Base-by-base conservation (phyloP, 2,329 filamentous ascomycete genomes). In the Beauveria rudraprayagi region DNA sequence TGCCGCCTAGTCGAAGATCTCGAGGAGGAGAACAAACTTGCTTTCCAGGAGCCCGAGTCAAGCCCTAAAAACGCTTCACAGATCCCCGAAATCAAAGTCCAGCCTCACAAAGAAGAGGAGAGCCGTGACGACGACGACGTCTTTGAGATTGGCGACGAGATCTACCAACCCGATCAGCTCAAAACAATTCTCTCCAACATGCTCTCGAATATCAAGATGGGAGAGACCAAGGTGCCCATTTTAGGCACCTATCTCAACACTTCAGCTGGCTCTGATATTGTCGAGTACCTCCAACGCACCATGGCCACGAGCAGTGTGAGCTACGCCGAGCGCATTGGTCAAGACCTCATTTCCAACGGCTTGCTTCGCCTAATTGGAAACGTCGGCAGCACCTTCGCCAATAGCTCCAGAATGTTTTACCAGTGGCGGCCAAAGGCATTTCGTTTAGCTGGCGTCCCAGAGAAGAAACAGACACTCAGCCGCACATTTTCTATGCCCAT, bases 11-110 rank as follows among this genome's bases (percentile, higher is more conserved):
- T 97, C 7, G 95, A 99, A 73, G 94, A 99, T 71, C 78, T 97
- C 63, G 94, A 99, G 73, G 94, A 99, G 76, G 95, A 99, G 79
- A 96, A 97, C 74, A 97, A 99, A 76, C 83, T 99, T 60, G 94
- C 92, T 44, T 99, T 99, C 76, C 92, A 96, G 73, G 91, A 92
- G 66, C 91, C 92, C 2, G 84, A 88, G 68, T 79, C 74, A 40
- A 92, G 89, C 72, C 88, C 89, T 3, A 80, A 86, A 72, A 72
- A 79, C 47, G 69, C 68, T 62, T 81, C 84, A 60, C 74, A 75
- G 41, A 89, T 91, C 46, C 90, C 90, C 50, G 92, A 92, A 71
- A 96, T 99, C 75, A 95, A 97, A 74, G 87, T 97, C 46, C 86
- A 89, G 22, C 82, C 88, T 51, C 83, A 85, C 65, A 80, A 83